These are phyloP conservation scores for Paramarasmius palmivorus DNA, from an alignment of 1,284 basidiomycete genomes.

Conservation along the genomic window DNA sequence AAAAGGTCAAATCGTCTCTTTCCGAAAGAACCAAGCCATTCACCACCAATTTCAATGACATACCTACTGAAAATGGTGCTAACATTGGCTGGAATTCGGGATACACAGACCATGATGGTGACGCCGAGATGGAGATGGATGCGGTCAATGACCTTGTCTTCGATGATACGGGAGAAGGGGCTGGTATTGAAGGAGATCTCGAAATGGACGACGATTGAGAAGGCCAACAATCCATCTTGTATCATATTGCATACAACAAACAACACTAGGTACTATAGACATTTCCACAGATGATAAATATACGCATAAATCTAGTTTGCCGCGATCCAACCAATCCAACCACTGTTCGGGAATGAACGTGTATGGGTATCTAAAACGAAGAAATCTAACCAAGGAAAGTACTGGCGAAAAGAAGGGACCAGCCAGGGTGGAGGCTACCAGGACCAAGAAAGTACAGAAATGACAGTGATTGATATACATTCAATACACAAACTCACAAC, in stretches of 20 bases:
- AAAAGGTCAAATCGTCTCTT: constrained; percentile 56
- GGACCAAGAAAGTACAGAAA: neutral
- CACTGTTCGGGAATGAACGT: neutral
- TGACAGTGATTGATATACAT: neutral
- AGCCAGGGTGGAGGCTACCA: neutral
- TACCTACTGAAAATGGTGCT: neutral
- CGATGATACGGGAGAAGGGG: constrained; percentile 68
- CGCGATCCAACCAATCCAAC: neutral
- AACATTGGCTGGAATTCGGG: neutral
- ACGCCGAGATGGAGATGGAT: constrained; percentile 31
- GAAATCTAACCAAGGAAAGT: neutral
- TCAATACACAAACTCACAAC: neutral
- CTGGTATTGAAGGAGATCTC: constrained; percentile 69
- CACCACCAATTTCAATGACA: neutral
- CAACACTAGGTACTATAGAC: too few species aligned
- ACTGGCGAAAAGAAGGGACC: neutral
- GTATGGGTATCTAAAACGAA: neutral
- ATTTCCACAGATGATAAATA: neutral
- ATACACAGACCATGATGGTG: constrained; percentile 10
- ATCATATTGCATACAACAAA: too few species aligned
- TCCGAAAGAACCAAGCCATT: constrained; percentile 18
- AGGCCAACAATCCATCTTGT: too few species aligned
- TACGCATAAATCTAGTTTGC: neutral
- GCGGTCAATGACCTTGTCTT: constrained; percentile 46
- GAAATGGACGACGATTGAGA: constrained; percentile 63